A percentile compares a stretch with the other conserved stretches of the same genome.
phyloP scores from a whole-genome alignment of 139 green algal genomes.

The Picochlorum sp. region DNA sequence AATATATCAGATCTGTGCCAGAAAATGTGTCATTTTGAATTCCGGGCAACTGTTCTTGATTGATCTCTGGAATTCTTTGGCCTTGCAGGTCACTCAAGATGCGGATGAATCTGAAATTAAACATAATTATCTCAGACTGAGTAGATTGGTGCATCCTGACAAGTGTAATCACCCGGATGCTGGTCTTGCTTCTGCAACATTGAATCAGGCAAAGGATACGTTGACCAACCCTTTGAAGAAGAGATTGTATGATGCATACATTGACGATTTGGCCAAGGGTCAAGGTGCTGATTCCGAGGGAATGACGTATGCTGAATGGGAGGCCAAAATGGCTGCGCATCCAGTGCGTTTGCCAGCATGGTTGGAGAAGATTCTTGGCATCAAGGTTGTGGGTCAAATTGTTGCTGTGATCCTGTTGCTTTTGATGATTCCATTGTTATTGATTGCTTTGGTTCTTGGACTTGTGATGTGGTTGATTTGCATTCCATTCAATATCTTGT shows the following conservation, averaged over 20 bases:
- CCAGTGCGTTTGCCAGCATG: slow-evolving; percentile 8
- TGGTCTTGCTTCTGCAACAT: background rate
- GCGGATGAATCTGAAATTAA: slow-evolving; percentile 7
- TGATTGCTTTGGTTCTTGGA: background rate
- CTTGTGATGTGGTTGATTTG: slow-evolving; percentile 9
- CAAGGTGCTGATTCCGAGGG: background rate
- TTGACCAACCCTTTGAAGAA: slow-evolving; percentile 13
- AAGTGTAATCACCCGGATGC: slow-evolving; percentile 12
- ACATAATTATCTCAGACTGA: slow-evolving; percentile 6
- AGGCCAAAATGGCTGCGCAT: background rate
- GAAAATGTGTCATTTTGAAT: background rate
- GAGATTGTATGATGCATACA: slow-evolving; percentile 11
- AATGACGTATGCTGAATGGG: slow-evolving; percentile 16
- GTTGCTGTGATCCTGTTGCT: background rate
- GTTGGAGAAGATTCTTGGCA: slow-evolving; percentile 6
- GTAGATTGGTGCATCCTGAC: slow-evolving; percentile 10
- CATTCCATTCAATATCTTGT: slow-evolving; percentile 8
- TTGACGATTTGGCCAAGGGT: slow-evolving; percentile 1
- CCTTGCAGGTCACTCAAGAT: slow-evolving; percentile 1
- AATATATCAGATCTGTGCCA: background rate
- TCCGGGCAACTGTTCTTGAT: background rate
- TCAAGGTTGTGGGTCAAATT: slow-evolving; percentile 1
- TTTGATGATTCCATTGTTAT: slow-evolving; percentile 9
- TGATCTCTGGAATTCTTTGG: background rate
- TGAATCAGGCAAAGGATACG: slow-evolving; percentile 16